phyloP scores from a whole-genome alignment of 2,329 filamentous ascomycete genomes.

The Zarea fungicola region DNA sequence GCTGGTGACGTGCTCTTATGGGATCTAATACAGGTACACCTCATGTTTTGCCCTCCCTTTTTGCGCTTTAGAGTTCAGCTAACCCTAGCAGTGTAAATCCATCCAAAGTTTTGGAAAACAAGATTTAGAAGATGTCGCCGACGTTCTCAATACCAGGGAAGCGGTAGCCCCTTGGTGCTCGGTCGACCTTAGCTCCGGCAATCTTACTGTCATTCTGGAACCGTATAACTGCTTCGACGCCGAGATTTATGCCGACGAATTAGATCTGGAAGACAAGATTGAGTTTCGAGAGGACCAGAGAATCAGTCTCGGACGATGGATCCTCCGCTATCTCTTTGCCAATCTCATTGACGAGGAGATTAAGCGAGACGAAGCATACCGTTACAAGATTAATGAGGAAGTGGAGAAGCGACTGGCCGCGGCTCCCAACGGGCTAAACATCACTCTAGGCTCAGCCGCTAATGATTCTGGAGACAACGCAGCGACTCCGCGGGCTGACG shows the following conservation, averaged over 20 bases:
- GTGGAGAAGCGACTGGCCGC: constrained; percentile 53
- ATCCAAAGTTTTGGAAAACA: constrained; percentile 91
- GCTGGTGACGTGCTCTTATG: constrained; percentile 92
- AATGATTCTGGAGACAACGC: constrained; percentile 21
- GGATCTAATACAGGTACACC: constrained; percentile 77
- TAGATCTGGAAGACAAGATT: constrained; percentile 65
- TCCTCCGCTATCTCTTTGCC: constrained; percentile 85
- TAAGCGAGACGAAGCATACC: constrained; percentile 67
- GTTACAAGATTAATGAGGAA: constrained; percentile 61
- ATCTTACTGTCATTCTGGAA: constrained; percentile 83
- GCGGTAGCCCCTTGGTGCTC: constrained; percentile 95
- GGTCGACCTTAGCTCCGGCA: constrained; percentile 88
- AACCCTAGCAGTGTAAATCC: constrained; percentile 62
- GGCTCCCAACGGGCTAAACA: constrained; percentile 57
- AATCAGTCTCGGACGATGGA: constrained; percentile 96
- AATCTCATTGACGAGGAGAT: constrained; percentile 89
- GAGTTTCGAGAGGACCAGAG: constrained; percentile 90
- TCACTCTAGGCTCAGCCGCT: constrained; percentile 36
- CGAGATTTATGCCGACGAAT: constrained; percentile 92
- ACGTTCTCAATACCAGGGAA: constrained; percentile 79
- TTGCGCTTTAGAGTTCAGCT: neutral
- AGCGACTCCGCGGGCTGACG: constrained; percentile 60
- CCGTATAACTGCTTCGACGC: constrained; percentile 96
- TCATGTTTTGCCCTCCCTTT: constrained; percentile 13
- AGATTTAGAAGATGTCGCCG: constrained; percentile 87